Evolutionary conservation across 2,329 filamentous ascomycete species (phyloP).

Genomic region (Penicillium sp.): DNA sequence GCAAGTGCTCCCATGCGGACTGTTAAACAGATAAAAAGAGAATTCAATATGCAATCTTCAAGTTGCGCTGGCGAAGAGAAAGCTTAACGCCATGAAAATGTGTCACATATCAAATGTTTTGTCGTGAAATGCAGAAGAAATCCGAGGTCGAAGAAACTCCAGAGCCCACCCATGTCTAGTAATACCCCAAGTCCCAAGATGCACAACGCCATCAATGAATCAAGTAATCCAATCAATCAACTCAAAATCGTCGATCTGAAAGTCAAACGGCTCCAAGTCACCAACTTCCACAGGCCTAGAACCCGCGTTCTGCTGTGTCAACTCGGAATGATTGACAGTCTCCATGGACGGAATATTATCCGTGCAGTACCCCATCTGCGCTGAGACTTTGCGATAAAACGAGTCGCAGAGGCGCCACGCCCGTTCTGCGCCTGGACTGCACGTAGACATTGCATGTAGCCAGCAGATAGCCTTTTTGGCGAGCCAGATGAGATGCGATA

Average conservation of each 20-base stretch:
- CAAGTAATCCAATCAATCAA: constrained; percentile 1
- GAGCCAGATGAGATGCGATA: neutral
- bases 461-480: neutral
- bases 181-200: neutral
- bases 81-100: no score
- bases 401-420: neutral
- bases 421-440: neutral
- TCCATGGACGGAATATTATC: neutral
- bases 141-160: no score
- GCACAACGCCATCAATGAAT: neutral
- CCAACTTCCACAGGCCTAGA: neutral
- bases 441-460: neutral
- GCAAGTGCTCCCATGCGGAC: no score
- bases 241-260: constrained; percentile 1
- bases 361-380: neutral
- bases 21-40: no score
- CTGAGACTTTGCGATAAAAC: neutral
- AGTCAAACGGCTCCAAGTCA: neutral
- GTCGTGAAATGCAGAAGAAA: no score
- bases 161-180: no score
- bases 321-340: neutral
- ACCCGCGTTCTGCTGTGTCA: neutral
- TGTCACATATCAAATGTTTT: no score
- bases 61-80: no score
- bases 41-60: no score